phyloP scores from a whole-genome alignment of 495 filamentous ascomycete genomes.

The Xylaria flabelliformis region DNA sequence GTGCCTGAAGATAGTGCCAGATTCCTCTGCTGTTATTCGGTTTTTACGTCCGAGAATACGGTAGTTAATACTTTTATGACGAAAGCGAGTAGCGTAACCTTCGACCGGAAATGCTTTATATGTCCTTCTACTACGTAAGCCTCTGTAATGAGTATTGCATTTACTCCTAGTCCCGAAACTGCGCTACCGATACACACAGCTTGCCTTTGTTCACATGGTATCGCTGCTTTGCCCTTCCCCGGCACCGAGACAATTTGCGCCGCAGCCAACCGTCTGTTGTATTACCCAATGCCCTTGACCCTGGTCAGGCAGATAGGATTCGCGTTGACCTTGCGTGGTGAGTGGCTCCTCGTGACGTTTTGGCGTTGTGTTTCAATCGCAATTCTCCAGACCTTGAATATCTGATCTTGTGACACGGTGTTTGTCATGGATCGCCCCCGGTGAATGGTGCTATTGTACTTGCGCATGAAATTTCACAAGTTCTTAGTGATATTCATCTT shows the following conservation, averaged over 20 bases:
- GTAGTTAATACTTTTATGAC: not conserved
- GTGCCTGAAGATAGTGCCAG: too few species aligned
- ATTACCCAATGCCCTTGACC: not conserved
- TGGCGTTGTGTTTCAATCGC: not conserved
- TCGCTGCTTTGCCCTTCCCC: not conserved
- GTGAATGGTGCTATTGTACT: not conserved
- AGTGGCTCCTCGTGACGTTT: not conserved
- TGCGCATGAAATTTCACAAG: not conserved
- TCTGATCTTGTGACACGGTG: slow-evolving; percentile 7
- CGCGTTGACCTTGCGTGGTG: not conserved
- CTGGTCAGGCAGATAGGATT: not conserved
- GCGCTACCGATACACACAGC: slow-evolving; percentile 5
- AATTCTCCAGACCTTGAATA: not conserved
- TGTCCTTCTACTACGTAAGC: not conserved
- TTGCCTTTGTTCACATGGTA: slow-evolving; percentile 22
- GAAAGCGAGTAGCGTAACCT: not conserved
- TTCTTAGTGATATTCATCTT: not conserved
- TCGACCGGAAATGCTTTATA: not conserved
- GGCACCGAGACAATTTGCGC: not conserved
- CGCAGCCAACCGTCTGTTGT: slow-evolving; percentile 24
- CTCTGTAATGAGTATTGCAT: not conserved
- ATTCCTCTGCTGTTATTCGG: too few species aligned
- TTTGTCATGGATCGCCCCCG: slow-evolving; percentile 5
- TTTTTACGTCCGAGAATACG: not conserved
- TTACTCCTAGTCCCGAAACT: not conserved